Conservation (phyloP, 495 filamentous ascomycete genomes). For the Penicillium chermesinum region DNA sequence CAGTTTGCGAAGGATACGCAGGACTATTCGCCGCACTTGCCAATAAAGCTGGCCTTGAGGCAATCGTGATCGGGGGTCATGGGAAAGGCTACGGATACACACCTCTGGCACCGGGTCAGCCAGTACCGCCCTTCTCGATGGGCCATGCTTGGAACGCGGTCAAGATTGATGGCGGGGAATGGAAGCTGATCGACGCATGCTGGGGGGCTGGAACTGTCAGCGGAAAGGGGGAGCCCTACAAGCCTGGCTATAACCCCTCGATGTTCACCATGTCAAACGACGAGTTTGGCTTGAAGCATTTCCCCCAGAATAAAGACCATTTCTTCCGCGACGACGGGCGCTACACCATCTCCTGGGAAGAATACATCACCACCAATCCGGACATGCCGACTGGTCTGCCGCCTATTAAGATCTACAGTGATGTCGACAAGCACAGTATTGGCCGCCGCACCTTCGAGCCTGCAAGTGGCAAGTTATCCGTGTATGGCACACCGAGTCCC, state of each 20-base stretch:
- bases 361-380: constrained; percentile 61
- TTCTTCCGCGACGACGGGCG: constrained; percentile 64
- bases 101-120: constrained; percentile 48
- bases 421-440: constrained; percentile 56
- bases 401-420: constrained; percentile 48
- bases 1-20: constrained; percentile 91
- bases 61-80: constrained; percentile 66
- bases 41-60: constrained; percentile 65
- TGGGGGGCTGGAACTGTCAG: constrained; percentile 77
- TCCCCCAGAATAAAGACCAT: constrained; percentile 58
- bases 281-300: constrained; percentile 75
- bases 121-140: constrained; percentile 51
- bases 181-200: constrained; percentile 89
- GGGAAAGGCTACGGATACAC: constrained; percentile 79
- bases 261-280: constrained; percentile 79
- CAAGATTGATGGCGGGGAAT: constrained; percentile 73
- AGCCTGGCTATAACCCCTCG: constrained; percentile 58
- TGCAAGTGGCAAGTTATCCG: constrained; percentile 48
- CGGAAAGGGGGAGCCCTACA: constrained; percentile 52
- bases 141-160: constrained; percentile 94
- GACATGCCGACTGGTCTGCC: constrained; percentile 34
- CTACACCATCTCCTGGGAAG: constrained; percentile 62
- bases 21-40: constrained; percentile 74
- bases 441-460: constrained; percentile 59
- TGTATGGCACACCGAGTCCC: constrained; percentile 43